phyloP scores from a whole-genome alignment of 495 filamentous ascomycete genomes.

The Tuber microsphaerosporum region DNA sequence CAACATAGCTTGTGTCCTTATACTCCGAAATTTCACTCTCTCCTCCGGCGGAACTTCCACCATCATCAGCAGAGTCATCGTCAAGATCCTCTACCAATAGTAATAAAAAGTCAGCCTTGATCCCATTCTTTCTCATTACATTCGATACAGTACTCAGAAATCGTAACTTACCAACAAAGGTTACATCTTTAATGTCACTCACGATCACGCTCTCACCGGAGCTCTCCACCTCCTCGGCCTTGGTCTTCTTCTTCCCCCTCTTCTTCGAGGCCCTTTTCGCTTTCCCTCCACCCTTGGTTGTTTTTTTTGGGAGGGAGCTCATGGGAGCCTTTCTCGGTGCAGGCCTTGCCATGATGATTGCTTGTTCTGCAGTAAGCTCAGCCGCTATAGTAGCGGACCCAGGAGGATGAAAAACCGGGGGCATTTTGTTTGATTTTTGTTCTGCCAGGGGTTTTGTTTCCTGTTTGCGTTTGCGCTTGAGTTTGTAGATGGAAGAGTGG shows the following conservation, averaged over 20 bases:
- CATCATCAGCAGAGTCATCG: not conserved
- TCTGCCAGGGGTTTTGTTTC: not conserved
- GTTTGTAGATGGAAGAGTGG: not conserved
- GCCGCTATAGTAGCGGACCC: not conserved
- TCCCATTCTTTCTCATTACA: not conserved
- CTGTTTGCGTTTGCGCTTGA: not conserved
- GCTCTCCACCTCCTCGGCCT: not conserved
- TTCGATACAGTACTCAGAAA: not conserved
- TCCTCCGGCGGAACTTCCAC: not conserved
- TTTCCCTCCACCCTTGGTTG: not conserved
- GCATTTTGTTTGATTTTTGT: not conserved
- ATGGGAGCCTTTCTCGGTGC: not conserved
- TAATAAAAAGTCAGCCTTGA: not conserved
- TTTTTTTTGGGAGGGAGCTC: not conserved
- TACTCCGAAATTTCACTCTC: not conserved
- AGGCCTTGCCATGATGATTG: not conserved
- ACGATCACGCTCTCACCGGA: not conserved
- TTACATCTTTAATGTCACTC: not conserved
- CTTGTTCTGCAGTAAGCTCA: not conserved
- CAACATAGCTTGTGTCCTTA: not conserved
- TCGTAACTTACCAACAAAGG: not conserved
- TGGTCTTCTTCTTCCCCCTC: not conserved
- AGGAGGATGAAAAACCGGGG: not conserved
- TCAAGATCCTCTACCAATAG: not conserved
- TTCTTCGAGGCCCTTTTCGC: not conserved